Percentiles rank a stretch among this genome's conserved stretches.
phyloP scores from a whole-genome alignment of 768 basidiomycete genomes.

The Amanita polypyramis region DNA sequence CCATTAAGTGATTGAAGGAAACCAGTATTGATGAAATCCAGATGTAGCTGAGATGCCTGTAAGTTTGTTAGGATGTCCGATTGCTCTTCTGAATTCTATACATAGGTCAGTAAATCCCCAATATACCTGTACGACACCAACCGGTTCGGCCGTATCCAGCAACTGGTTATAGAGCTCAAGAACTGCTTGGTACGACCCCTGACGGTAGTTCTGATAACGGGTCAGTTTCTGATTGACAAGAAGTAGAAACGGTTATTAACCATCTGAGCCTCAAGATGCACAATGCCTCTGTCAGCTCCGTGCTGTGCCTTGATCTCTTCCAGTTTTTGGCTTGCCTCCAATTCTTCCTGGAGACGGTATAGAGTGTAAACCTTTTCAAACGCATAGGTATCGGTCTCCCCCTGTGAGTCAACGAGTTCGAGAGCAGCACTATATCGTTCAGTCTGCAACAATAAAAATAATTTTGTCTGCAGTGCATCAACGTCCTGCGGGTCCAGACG shows the following conservation, averaged over 20 bases:
- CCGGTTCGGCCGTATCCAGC: conserved; percentile 67
- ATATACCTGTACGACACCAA: conserved; percentile 25
- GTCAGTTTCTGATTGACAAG: conserved; percentile 6
- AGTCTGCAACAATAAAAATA: conserved; percentile 82
- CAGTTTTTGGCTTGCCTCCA: conserved; percentile 51
- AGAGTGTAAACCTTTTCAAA: conserved; percentile 78
- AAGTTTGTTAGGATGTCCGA: conserved; percentile 83
- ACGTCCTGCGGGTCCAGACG: conserved; percentile 51
- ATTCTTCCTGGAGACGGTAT: conserved; percentile 74
- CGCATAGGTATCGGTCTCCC: conserved; percentile 20
- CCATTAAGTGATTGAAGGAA: conserved; percentile 56
- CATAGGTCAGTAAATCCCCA: conserved; percentile 5
- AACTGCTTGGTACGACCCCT: conserved; percentile 63
- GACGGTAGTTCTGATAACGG: conserved; percentile 56
- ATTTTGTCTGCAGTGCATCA: conserved; percentile 74
- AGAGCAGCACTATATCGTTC: conserved; percentile 73
- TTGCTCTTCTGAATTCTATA: conserved; percentile 77
- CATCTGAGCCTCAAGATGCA: conserved; percentile 83
- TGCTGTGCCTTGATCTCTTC: conserved; percentile 32
- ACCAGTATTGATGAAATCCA: conserved; percentile 71
- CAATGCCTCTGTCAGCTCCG: conserved; percentile 46
- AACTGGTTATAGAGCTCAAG: conserved; percentile 75
- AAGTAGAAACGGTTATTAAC: conserved; percentile 24
- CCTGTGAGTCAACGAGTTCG: conserved; percentile 34
- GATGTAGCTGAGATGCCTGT: conserved; percentile 67